Conservation (phyloP, 345 rosid species). For the Arabidopsis suecica region DNA sequence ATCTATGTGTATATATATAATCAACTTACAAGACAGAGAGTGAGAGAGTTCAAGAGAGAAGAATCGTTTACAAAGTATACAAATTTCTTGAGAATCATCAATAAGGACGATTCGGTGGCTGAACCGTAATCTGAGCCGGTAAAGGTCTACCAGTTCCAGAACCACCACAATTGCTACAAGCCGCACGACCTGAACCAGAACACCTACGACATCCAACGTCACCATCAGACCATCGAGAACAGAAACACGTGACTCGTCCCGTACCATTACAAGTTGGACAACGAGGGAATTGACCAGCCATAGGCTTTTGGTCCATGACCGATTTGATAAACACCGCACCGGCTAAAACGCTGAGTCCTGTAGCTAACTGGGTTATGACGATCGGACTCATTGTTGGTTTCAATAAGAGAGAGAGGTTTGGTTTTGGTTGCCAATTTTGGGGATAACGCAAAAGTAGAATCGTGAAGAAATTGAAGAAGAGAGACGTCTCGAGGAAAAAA, state of each 20-base stretch:
- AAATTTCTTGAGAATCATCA: constrained; percentile 38
- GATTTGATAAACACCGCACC: constrained; percentile 87
- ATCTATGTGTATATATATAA: constrained; percentile 33
- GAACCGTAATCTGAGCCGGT: constrained; percentile 73
- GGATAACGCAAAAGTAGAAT: constrained; percentile 31
- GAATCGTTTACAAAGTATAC: constrained; percentile 26
- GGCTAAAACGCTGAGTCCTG: constrained; percentile 86
- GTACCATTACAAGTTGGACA: constrained; percentile 87
- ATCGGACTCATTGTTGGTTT: constrained; percentile 62
- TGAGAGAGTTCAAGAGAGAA: constrained; percentile 1
- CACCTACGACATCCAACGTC: constrained; percentile 89
- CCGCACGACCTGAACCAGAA: constrained; percentile 85
- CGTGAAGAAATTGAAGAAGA: constrained; percentile 41
- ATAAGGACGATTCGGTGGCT: constrained; percentile 54
- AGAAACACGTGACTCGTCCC: constrained; percentile 77
- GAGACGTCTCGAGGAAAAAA: constrained; percentile 29
- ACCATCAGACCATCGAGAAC: constrained; percentile 93
- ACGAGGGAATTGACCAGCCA: constrained; percentile 76
- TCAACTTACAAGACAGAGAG: constrained; percentile 36
- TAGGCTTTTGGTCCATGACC: constrained; percentile 82
- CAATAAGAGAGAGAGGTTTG: not conserved
- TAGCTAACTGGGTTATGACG: constrained; percentile 79
- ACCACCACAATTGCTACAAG: constrained; percentile 89
- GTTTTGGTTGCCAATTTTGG: constrained; percentile 22
- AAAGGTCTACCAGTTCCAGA: constrained; percentile 87